Conservation (phyloP, 306 rosid genomes). For the Abrus precatorius region DNA sequence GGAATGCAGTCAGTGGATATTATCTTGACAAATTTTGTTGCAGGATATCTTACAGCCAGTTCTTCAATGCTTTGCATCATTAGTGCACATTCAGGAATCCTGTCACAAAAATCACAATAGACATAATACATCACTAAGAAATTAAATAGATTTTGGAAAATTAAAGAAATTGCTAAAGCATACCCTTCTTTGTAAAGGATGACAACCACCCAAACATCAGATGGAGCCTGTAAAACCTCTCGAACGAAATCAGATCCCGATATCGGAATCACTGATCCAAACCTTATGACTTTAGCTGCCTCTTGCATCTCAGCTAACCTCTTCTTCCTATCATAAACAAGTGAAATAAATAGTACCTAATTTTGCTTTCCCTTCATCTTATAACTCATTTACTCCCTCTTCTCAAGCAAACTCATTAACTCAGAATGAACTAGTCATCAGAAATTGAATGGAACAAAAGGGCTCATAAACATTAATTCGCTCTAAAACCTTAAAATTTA, state of each 20-base stretch:
- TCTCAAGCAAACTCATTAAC: slow-evolving; percentile 26
- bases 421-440: background rate
- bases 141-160: background rate
- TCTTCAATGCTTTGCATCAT: slow-evolving; percentile 92
- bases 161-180: slow-evolving; percentile 4
- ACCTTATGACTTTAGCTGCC: slow-evolving; percentile 77
- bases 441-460: background rate
- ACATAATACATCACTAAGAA: background rate
- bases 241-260: slow-evolving; percentile 97
- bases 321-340: slow-evolving; percentile 76
- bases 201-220: slow-evolving; percentile 99
- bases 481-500: background rate
- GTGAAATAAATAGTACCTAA: background rate
- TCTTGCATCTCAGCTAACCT: slow-evolving; percentile 91
- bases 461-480: background rate
- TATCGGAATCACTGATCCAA: slow-evolving; percentile 84
- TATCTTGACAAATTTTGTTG: slow-evolving; percentile 93
- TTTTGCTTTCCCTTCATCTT: slow-evolving; percentile 13
- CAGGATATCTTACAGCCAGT: slow-evolving; percentile 80
- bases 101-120: slow-evolving; percentile 42
- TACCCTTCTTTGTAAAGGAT: slow-evolving; percentile 96
- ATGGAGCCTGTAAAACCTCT: slow-evolving; percentile 95
- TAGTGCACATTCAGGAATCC: slow-evolving; percentile 81
- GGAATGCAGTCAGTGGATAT: slow-evolving; percentile 98
- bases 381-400: background rate